Evolutionary conservation across 2,329 filamentous ascomycete species (phyloP).

Genomic region (Leptographium procerum): DNA sequence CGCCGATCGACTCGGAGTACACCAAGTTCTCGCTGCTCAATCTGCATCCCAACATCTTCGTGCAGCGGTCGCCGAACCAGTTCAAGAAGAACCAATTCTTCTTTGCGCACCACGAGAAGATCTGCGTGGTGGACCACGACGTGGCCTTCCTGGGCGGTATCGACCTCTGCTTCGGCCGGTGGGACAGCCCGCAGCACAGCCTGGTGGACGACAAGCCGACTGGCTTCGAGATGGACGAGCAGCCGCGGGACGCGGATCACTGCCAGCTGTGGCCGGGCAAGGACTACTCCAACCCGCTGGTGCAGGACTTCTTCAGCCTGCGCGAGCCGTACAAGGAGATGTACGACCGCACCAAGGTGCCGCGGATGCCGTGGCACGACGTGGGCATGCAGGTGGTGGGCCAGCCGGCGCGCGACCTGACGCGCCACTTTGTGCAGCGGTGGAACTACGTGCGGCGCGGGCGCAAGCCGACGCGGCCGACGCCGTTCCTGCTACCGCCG

Average conservation of each 20-base stretch:
- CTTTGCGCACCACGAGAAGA: slow-evolving; percentile 96
- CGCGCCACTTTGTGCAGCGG: slow-evolving; percentile 89
- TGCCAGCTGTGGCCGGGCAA: slow-evolving; percentile 96
- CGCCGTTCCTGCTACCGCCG: slow-evolving; percentile 84
- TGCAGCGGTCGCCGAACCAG: slow-evolving; percentile 92
- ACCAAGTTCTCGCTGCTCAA: slow-evolving; percentile 95
- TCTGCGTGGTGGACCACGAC: slow-evolving; percentile 93
- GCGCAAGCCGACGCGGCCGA: slow-evolving; percentile 83
- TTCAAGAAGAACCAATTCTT: slow-evolving; percentile 99
- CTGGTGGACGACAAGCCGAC: slow-evolving; percentile 90
- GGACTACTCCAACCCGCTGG: slow-evolving; percentile 93
- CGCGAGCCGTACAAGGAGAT: slow-evolving; percentile 97
- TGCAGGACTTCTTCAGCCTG: slow-evolving; percentile 88
- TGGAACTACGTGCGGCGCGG: slow-evolving; percentile 97
- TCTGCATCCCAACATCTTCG: slow-evolving; percentile 89
- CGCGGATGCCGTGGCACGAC: slow-evolving; percentile 98
- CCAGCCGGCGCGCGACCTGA: slow-evolving; percentile 86
- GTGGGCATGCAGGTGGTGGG: slow-evolving; percentile 96
- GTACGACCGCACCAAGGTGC: slow-evolving; percentile 83
- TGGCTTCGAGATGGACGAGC: slow-evolving; percentile 71
- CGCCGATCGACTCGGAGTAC: slow-evolving; percentile 96
- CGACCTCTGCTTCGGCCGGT: slow-evolving; percentile 91
- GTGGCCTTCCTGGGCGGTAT: slow-evolving; percentile 93
- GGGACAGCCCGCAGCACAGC: slow-evolving; percentile 90
- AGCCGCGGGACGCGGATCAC: slow-evolving; percentile 80